Evolutionary conservation across 2,329 filamentous ascomycete species (phyloP).

Genomic region (Pseudogymnoascus sp.): DNA sequence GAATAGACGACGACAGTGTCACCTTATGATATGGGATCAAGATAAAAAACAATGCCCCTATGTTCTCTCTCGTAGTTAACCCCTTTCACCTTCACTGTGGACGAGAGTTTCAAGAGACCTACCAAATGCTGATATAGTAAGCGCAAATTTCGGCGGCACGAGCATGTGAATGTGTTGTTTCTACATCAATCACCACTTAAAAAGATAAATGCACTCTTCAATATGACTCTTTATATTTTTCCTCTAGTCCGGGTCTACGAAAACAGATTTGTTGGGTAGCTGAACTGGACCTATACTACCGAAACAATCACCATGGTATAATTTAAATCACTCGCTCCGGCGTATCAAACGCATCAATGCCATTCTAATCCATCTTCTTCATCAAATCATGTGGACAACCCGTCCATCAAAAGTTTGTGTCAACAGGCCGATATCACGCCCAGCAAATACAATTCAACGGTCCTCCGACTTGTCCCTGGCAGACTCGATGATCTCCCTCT

Average conservation of each 20-base stretch:
- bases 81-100: not conserved
- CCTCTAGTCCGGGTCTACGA: not conserved
- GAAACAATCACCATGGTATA: not conserved
- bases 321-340: not conserved
- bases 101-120: too few species aligned
- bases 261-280: not conserved
- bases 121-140: too few species aligned
- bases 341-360: constrained; percentile 4
- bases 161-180: not conserved
- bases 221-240: not conserved
- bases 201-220: not conserved
- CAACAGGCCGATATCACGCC: not conserved
- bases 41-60: too few species aligned
- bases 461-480: not conserved
- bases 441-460: not conserved
- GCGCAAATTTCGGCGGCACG: too few species aligned
- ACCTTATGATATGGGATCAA: too few species aligned
- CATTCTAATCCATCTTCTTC: not conserved
- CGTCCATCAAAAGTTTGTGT: not conserved
- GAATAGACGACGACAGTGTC: too few species aligned
- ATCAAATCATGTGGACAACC: not conserved
- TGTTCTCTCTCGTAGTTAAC: too few species aligned
- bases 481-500: constrained; percentile 40
- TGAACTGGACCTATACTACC: not conserved
- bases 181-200: not conserved